Evolutionary conservation across 371 early-diverging fungal species (phyloP).

Genomic region (Lichtheimia corymbifera): DNA sequence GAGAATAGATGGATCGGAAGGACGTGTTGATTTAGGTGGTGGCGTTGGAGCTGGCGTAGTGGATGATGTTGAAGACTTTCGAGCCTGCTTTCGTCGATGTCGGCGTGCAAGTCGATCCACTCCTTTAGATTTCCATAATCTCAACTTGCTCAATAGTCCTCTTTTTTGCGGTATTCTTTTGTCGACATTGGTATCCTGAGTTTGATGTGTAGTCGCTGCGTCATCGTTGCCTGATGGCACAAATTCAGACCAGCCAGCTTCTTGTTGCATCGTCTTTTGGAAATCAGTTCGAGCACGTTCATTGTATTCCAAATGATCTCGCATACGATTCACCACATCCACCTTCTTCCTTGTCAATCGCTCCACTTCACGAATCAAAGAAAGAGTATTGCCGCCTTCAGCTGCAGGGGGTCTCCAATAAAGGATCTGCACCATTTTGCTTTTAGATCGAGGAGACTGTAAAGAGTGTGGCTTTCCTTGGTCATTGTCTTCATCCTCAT

Average conservation of each 20-base stretch:
- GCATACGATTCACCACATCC: slow-evolving; percentile 46
- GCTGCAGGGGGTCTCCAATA: slow-evolving; percentile 56
- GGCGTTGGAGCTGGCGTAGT: slow-evolving; percentile 1
- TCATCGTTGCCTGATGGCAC: slow-evolving; percentile 19
- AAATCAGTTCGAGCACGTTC: slow-evolving; percentile 39
- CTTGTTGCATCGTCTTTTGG: slow-evolving; percentile 32
- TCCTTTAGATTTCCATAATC: slow-evolving; percentile 13
- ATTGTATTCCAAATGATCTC: slow-evolving; percentile 48
- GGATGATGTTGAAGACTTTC: not conserved
- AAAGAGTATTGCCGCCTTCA: slow-evolving; percentile 30
- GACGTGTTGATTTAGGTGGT: slow-evolving; percentile 1
- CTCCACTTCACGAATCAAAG: slow-evolving; percentile 38
- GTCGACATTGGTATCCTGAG: not conserved
- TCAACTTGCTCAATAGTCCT: slow-evolving; percentile 8
- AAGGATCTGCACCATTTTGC: slow-evolving; percentile 53
- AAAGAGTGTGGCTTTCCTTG: slow-evolving; percentile 15
- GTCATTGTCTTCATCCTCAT: slow-evolving; percentile 3
- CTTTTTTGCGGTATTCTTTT: not conserved
- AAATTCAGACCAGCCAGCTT: slow-evolving; percentile 46
- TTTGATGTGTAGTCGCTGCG: not conserved
- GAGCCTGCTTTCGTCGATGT: slow-evolving; percentile 4
- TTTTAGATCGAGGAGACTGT: slow-evolving; percentile 53
- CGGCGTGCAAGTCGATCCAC: slow-evolving; percentile 6
- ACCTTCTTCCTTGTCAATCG: slow-evolving; percentile 33
- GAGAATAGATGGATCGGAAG: slow-evolving; percentile 22